Evolutionary conservation across 768 basidiomycete species (phyloP).

Genomic region (Chalciporus pseudorubinellus): DNA sequence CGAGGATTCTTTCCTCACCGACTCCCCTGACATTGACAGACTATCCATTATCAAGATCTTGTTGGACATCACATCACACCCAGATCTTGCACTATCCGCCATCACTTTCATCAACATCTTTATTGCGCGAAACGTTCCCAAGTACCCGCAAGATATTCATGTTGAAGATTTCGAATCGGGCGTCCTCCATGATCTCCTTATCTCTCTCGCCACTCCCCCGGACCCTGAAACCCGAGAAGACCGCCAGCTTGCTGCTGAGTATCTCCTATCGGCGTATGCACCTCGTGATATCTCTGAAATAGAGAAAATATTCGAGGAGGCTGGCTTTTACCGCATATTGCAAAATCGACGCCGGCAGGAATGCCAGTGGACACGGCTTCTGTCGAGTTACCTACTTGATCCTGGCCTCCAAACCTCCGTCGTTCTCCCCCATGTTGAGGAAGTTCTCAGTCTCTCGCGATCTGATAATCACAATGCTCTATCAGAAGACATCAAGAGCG

Average conservation of each 20-base stretch:
- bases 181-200: constrained; percentile 70
- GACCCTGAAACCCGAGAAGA: constrained; percentile 86
- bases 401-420: constrained; percentile 56
- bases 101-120: constrained; percentile 91
- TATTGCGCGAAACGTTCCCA: constrained; percentile 92
- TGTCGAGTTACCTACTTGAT: constrained; percentile 76
- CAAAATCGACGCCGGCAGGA: constrained; percentile 78
- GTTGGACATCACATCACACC: constrained; percentile 66
- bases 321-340: constrained; percentile 90
- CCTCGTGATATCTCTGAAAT: constrained; percentile 76
- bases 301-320: constrained; percentile 66
- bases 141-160: constrained; percentile 83
- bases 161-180: constrained; percentile 50
- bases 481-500: constrained; percentile 52
- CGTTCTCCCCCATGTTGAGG: constrained; percentile 64
- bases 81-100: constrained; percentile 56
- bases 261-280: constrained; percentile 85
- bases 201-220: constrained; percentile 70
- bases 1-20: constrained; percentile 88
- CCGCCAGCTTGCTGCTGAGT: constrained; percentile 92
- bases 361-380: constrained; percentile 67
- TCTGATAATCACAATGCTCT: constrained; percentile 48
- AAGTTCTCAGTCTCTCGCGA: constrained; percentile 50
- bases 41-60: constrained; percentile 82
- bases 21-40: constrained; percentile 62